Evolutionary conservation across 192 early-diverging fungal genomes (phyloP).

Genomic region (Coemansia sp.): DNA sequence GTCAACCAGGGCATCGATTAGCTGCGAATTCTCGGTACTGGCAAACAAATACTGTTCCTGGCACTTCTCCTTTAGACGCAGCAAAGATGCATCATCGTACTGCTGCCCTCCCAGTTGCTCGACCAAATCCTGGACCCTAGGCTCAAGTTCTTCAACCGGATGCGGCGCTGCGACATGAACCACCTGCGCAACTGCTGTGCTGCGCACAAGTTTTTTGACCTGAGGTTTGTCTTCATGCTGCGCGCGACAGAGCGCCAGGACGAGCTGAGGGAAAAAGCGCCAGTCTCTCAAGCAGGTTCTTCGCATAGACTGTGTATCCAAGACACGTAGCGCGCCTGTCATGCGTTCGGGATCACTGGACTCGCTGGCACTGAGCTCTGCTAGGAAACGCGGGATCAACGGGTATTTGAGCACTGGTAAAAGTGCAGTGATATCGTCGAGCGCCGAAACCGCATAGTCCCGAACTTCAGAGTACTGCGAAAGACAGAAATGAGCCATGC

Average conservation of each 20-base stretch:
- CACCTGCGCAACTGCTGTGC: slow-evolving; percentile 32
- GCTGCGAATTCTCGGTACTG: slow-evolving; percentile 20
- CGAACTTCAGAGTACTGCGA: slow-evolving; percentile 50
- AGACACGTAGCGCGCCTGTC: slow-evolving; percentile 44
- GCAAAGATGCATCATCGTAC: slow-evolving; percentile 4
- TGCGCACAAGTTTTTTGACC: slow-evolving; percentile 49
- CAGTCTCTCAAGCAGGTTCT: slow-evolving; percentile 32
- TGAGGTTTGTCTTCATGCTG: slow-evolving; percentile 55
- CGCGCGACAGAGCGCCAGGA: slow-evolving; percentile 45
- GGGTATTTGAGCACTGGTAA: slow-evolving; percentile 39
- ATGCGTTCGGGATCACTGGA: slow-evolving; percentile 46
- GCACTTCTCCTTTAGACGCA: slow-evolving; percentile 3
- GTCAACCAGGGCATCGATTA: slow-evolving; percentile 57
- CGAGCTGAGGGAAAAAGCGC: slow-evolving; percentile 35
- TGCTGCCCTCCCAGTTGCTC: slow-evolving; percentile 1
- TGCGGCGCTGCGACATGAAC: slow-evolving; percentile 30
- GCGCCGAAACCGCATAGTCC: slow-evolving; percentile 27
- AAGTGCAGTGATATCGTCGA: slow-evolving; percentile 32
- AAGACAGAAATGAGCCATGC: slow-evolving; percentile 38
- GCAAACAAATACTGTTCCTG: slow-evolving; percentile 16
- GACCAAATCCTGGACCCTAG: slow-evolving; percentile 8
- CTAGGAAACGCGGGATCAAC: slow-evolving; percentile 42
- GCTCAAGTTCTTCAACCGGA: not conserved
- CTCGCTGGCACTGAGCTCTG: slow-evolving; percentile 33
- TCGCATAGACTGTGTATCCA: slow-evolving; percentile 34